phyloP scores from a whole-genome alignment of 2,329 filamentous ascomycete genomes.

The Didymosphaeria variabile region DNA sequence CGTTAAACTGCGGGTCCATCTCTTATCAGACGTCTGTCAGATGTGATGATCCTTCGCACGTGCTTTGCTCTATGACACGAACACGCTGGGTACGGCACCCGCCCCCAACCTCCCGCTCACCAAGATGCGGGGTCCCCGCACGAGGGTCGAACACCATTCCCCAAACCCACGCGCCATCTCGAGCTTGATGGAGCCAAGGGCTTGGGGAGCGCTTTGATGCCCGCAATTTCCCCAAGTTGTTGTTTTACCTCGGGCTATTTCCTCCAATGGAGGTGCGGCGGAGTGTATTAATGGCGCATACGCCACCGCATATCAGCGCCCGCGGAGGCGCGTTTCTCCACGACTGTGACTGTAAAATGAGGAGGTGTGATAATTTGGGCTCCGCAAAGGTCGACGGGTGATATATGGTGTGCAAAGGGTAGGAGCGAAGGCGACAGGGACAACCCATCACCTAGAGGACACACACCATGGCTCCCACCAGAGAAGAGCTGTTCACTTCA shows the following conservation, averaged over 20 bases:
- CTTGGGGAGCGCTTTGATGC: background rate
- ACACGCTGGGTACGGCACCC: constrained; percentile 10
- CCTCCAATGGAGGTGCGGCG: background rate
- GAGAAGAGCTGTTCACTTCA: background rate
- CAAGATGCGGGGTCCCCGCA: constrained; percentile 6
- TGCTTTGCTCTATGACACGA: background rate
- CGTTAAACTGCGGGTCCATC: background rate
- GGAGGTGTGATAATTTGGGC: background rate
- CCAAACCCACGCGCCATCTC: background rate
- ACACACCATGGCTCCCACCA: background rate
- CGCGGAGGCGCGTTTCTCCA: background rate
- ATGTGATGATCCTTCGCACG: background rate
- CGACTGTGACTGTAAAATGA: too few relatives aligned
- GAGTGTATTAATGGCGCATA: background rate
- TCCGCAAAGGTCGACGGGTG: background rate
- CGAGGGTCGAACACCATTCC: background rate
- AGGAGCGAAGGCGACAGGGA: background rate
- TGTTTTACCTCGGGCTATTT: background rate
- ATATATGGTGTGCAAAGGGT: background rate
- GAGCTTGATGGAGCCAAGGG: background rate
- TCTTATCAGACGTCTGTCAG: background rate
- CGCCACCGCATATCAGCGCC: background rate
- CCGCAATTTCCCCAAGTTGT: background rate
- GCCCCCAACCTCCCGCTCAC: background rate
- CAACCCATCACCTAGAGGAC: background rate